Percentiles rank a stretch among this genome's conserved stretches.
Evolutionary conservation across 768 basidiomycete species (phyloP).

Genomic region (Pleurotus giganteus): DNA sequence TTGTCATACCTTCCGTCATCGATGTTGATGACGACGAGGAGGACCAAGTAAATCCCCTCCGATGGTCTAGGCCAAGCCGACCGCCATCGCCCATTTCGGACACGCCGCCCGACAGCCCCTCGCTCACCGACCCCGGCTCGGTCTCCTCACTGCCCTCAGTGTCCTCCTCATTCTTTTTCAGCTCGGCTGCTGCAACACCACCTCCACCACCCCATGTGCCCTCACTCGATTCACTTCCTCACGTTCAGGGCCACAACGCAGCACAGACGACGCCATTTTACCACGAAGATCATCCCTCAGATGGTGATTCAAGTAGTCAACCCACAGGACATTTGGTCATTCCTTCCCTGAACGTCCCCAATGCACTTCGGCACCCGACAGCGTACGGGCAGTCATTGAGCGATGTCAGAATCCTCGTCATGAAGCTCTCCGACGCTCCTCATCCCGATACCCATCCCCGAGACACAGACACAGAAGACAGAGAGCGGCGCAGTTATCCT

Average conservation of each 20-base stretch:
- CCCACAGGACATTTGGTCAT: conserved; percentile 61
- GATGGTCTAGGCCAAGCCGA: neutral
- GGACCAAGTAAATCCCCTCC: neutral
- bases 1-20: neutral
- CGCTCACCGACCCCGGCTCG: conserved; percentile 41
- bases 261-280: conserved; percentile 1
- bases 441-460: neutral
- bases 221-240: conserved; percentile 9
- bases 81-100: conserved; percentile 50
- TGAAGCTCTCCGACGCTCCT: conserved; percentile 6
- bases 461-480: neutral
- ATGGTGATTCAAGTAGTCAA: conserved; percentile 34
- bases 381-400: conserved; percentile 69
- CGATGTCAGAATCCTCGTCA: conserved; percentile 52
- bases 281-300: conserved; percentile 31
- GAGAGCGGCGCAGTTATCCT: neutral
- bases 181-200: conserved; percentile 67
- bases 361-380: conserved; percentile 60
- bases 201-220: conserved; percentile 24
- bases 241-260: conserved; percentile 10
- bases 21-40: neutral
- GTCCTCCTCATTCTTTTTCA: conserved; percentile 76
- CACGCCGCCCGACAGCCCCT: conserved; percentile 62
- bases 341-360: conserved; percentile 63
- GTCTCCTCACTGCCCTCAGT: conserved; percentile 72